Evolutionary conservation across 2,329 filamentous ascomycete species (phyloP).

Genomic region (Sclerotinia minor): DNA sequence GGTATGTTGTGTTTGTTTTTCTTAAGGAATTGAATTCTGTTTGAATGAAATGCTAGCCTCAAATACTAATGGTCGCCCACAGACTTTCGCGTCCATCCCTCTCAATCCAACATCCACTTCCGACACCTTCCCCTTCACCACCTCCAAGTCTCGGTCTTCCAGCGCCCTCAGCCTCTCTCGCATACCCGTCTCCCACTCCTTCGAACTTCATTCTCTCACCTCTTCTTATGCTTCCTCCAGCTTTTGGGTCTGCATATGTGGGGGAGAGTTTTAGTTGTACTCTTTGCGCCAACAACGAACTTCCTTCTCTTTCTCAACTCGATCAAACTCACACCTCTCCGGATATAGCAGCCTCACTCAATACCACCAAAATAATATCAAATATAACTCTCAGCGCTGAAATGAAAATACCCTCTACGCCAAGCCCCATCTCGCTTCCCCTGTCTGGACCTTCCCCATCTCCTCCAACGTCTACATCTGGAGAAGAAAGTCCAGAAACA

Average conservation of each 20-base stretch:
- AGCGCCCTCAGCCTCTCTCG: constrained; percentile 64
- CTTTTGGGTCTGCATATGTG: constrained; percentile 92
- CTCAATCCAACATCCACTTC: constrained; percentile 60
- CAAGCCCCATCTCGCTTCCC: constrained; percentile 61
- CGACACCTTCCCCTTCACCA: constrained; percentile 46
- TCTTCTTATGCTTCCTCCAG: constrained; percentile 79
- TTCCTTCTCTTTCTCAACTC: constrained; percentile 39
- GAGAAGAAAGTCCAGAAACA: not conserved
- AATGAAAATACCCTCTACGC: constrained; percentile 82
- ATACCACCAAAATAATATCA: constrained; percentile 55
- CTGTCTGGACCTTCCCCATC: constrained; percentile 45
- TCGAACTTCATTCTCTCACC: constrained; percentile 55
- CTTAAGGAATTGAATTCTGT: not conserved
- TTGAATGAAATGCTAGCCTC: no score
- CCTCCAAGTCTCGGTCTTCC: constrained; percentile 26
- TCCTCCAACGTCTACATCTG: constrained; percentile 22
- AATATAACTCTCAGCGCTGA: constrained; percentile 84
- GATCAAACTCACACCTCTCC: not conserved
- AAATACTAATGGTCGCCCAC: constrained; percentile 14
- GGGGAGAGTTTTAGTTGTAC: constrained; percentile 95
- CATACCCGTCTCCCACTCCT: constrained; percentile 58
- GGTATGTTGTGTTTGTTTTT: constrained; percentile 47
- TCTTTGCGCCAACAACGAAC: constrained; percentile 91
- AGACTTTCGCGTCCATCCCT: constrained; percentile 83
- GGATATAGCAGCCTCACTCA: constrained; percentile 34